phyloP scores from a whole-genome alignment of 192 early-diverging fungal species.

The Phycomyces blakesleeanus region DNA sequence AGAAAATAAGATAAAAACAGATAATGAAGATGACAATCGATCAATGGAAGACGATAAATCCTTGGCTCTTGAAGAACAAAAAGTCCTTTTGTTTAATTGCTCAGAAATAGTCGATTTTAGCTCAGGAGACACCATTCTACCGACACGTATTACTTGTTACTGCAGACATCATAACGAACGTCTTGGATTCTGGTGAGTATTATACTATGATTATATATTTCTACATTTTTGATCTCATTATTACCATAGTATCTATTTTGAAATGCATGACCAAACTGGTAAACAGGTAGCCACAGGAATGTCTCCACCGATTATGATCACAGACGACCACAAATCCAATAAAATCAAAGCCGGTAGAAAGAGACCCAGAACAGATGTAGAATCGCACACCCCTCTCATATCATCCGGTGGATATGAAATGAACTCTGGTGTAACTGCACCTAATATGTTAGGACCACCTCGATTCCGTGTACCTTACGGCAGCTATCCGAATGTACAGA shows the following conservation, averaged over 20 bases:
- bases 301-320: constrained; percentile 94
- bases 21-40: background rate
- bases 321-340: constrained; percentile 95
- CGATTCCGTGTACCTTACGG: too few relatives aligned
- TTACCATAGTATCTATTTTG: constrained; percentile 66
- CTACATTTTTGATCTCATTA: background rate
- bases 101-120: constrained; percentile 82
- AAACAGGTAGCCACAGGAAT: constrained; percentile 76
- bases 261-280: constrained; percentile 66
- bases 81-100: constrained; percentile 89
- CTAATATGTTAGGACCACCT: too few relatives aligned
- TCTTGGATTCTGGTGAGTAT: constrained; percentile 71
- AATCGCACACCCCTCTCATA: constrained; percentile 6
- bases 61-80: constrained; percentile 69
- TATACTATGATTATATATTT: background rate
- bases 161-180: constrained; percentile 94
- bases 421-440: background rate
- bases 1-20: constrained; percentile 40
- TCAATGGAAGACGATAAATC: constrained; percentile 51
- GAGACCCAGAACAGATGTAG: constrained; percentile 31
- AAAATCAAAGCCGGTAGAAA: constrained; percentile 47
- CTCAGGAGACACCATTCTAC: constrained; percentile 85
- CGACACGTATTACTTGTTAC: constrained; percentile 96
- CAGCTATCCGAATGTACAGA: too few relatives aligned
- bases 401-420: background rate